Conservation (phyloP, 2,329 filamentous ascomycete species). For the Periconia digitata region DNA sequence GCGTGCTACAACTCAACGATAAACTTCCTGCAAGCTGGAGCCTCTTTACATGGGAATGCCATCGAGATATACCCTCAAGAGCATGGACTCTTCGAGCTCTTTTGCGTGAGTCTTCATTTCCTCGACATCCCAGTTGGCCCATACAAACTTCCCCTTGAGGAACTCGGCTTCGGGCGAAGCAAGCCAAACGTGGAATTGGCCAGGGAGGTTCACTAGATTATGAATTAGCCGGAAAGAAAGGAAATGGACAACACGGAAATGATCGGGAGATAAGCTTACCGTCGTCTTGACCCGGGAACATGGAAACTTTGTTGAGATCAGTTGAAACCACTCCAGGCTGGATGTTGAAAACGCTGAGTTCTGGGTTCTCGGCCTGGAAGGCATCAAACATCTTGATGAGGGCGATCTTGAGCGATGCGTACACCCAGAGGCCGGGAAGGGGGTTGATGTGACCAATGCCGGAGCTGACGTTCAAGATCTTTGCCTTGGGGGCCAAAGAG, state of each 20-base stretch:
- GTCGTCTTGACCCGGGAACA: conserved; percentile 21
- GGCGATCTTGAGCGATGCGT: conserved; percentile 27
- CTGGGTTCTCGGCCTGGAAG: conserved; percentile 10
- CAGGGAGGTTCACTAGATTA: conserved; percentile 22
- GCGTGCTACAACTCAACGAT: background rate
- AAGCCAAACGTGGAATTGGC: conserved; percentile 34
- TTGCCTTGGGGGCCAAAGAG: conserved; percentile 32
- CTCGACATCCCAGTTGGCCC: conserved; percentile 32
- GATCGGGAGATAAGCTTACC: conserved; percentile 20
- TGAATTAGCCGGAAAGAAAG: conserved; percentile 3
- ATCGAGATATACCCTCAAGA: conserved; percentile 11
- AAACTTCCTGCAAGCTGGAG: background rate
- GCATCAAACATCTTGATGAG: conserved; percentile 35
- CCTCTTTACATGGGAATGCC: conserved; percentile 10
- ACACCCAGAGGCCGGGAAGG: conserved; percentile 9
- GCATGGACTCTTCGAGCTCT: conserved; percentile 10
- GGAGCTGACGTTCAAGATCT: conserved; percentile 42
- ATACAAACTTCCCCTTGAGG: conserved; percentile 20
- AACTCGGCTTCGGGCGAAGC: conserved; percentile 19
- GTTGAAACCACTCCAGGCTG: conserved; percentile 39
- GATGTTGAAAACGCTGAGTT: conserved; percentile 29
- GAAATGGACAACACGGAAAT: conserved; percentile 4
- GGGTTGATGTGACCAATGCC: conserved; percentile 14
- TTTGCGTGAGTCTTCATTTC: conserved; percentile 21
- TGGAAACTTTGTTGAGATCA: conserved; percentile 25